Evolutionary conservation across 208 protist species (phyloP).

Genomic region (Leishmania tarentolae): DNA sequence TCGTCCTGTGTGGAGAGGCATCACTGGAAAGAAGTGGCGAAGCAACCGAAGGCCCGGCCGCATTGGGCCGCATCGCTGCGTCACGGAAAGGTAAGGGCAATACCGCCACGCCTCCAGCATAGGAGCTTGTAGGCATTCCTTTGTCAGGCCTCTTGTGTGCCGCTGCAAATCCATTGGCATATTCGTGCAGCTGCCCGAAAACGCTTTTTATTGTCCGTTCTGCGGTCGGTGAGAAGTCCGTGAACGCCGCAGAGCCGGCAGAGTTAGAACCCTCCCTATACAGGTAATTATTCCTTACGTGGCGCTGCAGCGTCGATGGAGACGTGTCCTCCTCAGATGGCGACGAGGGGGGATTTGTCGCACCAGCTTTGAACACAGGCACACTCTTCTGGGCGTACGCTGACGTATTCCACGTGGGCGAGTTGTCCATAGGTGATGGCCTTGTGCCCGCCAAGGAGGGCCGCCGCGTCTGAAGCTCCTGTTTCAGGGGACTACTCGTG

Average conservation of each 20-base stretch:
- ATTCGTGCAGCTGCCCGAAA: constrained; percentile 2
- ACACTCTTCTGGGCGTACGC: no score
- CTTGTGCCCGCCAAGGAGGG: background rate
- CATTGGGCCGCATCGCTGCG: background rate
- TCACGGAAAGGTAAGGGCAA: background rate
- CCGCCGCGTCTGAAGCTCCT: background rate
- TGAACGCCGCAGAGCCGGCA: background rate
- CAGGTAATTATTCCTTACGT: background rate
- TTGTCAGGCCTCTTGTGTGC: background rate
- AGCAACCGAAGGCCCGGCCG: background rate
- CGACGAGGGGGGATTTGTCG: background rate
- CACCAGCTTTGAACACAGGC: background rate
- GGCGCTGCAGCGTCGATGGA: constrained; percentile 2
- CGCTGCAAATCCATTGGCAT: background rate
- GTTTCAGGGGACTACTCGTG: background rate
- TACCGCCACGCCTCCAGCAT: background rate
- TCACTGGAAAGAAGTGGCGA: background rate
- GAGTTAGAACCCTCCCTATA: background rate
- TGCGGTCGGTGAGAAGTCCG: constrained; percentile 16
- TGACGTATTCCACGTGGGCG: background rate
- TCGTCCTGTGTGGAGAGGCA: background rate
- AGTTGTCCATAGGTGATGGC: background rate
- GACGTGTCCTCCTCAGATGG: background rate
- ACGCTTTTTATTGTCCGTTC: constrained; percentile 19
- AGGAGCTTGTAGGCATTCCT: background rate